Conservation (phyloP, 257 asterid genomes). For the Pogostemon cablin region DNA sequence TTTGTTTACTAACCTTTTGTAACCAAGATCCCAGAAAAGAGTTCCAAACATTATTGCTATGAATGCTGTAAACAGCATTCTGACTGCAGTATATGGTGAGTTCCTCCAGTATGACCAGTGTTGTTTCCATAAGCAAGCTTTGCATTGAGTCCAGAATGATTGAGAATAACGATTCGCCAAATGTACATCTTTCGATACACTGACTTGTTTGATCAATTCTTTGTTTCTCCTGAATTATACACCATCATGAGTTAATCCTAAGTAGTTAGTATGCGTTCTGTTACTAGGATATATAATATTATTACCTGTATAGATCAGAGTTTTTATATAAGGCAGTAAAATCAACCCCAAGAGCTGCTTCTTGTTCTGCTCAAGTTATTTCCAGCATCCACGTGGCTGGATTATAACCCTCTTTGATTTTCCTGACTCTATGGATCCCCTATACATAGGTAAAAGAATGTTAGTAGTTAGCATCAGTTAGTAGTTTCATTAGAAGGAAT, state of each 20-base stretch:
- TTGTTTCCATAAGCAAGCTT: slow-evolving; percentile 86
- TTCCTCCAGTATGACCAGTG: slow-evolving; percentile 83
- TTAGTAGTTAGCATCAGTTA: background rate
- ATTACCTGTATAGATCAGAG: slow-evolving; percentile 64
- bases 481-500: slow-evolving; percentile 51
- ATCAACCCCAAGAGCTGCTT: slow-evolving; percentile 50
- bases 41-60: slow-evolving; percentile 76
- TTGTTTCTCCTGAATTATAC: slow-evolving; percentile 67
- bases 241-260: background rate
- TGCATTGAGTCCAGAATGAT: slow-evolving; percentile 65
- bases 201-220: slow-evolving; percentile 59
- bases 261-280: background rate
- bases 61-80: slow-evolving; percentile 64
- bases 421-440: slow-evolving; percentile 54
- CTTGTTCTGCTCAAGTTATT: slow-evolving; percentile 62
- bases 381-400: slow-evolving; percentile 99
- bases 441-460: slow-evolving; percentile 20
- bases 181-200: slow-evolving; percentile 53
- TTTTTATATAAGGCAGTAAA: slow-evolving; percentile 58
- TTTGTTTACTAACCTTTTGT: slow-evolving; percentile 46
- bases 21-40: slow-evolving; percentile 77
- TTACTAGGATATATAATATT: background rate
- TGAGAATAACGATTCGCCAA: slow-evolving; percentile 66
- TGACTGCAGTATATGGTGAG: slow-evolving; percentile 76
- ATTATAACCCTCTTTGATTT: slow-evolving; percentile 67